These are phyloP conservation scores for Suillus cothurnatus DNA, from an alignment of 768 basidiomycete genomes.

Conservation along the genomic window DNA sequence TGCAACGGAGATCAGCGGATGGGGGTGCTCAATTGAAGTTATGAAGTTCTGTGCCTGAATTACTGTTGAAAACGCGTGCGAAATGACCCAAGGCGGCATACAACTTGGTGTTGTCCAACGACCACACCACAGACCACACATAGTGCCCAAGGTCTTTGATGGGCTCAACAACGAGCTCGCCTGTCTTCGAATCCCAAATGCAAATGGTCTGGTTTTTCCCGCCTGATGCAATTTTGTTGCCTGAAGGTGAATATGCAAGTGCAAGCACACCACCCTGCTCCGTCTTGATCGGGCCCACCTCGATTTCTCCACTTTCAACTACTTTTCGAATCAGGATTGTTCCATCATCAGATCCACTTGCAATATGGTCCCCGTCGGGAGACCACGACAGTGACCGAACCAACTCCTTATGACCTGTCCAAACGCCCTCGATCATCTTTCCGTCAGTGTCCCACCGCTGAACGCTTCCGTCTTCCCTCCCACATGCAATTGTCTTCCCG, in stretches of 20 bases:
- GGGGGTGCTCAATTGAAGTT: not conserved
- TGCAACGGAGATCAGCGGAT: not conserved
- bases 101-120: not conserved
- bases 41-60: not conserved
- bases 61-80: not conserved
- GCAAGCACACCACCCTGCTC: not conserved
- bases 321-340: not conserved
- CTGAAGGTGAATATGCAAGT: not conserved
- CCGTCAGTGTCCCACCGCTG: no score
- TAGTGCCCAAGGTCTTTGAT: not conserved
- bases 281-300: not conserved
- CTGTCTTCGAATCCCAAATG: not conserved
- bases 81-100: not conserved
- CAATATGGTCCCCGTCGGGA: not conserved
- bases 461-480: no score
- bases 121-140: not conserved
- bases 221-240: not conserved
- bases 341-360: not conserved
- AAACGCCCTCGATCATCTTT: no score
- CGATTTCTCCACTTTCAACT: not conserved
- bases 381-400: not conserved
- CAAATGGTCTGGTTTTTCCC: not conserved
- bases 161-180: not conserved
- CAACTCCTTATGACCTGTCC: not conserved
- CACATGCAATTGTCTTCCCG: not conserved